Percentiles rank a stretch among this genome's conserved stretches.
phyloP scores from a whole-genome alignment of 441 rosid species.

The Lepidium campestre region DNA sequence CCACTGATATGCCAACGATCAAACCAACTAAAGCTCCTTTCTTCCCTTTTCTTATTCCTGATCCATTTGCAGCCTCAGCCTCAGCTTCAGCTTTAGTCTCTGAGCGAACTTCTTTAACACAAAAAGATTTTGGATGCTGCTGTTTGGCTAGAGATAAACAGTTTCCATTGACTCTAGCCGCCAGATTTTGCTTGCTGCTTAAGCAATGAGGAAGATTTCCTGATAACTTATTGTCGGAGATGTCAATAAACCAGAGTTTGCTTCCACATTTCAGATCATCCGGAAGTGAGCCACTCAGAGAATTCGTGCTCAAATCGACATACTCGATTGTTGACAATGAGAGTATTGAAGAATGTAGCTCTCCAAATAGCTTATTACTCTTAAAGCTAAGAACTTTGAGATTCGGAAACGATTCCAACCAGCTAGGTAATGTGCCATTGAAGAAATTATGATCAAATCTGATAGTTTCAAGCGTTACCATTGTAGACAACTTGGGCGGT shows the following conservation, averaged over 20 bases:
- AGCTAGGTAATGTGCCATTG: constrained; percentile 55
- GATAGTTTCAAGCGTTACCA: constrained; percentile 59
- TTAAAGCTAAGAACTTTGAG: constrained; percentile 50
- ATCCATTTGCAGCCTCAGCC: constrained; percentile 19
- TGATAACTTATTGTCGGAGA: constrained; percentile 54
- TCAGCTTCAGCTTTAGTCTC: constrained; percentile 22
- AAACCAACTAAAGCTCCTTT: constrained; percentile 39
- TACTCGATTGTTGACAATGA: constrained; percentile 47
- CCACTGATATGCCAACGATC: constrained; percentile 33
- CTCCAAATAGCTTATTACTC: constrained; percentile 48
- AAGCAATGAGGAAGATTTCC: constrained; percentile 61
- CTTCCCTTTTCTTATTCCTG: constrained; percentile 31
- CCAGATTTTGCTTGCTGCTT: constrained; percentile 24
- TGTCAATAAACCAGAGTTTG: constrained; percentile 51
- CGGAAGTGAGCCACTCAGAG: constrained; percentile 49
- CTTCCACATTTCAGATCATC: constrained; percentile 43
- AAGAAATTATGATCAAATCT: constrained; percentile 55
- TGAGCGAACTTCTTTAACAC: constrained; percentile 32
- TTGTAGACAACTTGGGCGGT: constrained; percentile 61
- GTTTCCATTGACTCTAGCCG: constrained; percentile 45
- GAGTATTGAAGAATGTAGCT: constrained; percentile 48
- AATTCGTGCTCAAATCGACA: constrained; percentile 53
- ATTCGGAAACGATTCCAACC: constrained; percentile 47
- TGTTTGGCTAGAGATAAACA: constrained; percentile 46
- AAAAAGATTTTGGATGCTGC: constrained; percentile 54